phyloP scores from a whole-genome alignment of 495 filamentous ascomycete species.

The Talaromyces proteolyticus region DNA sequence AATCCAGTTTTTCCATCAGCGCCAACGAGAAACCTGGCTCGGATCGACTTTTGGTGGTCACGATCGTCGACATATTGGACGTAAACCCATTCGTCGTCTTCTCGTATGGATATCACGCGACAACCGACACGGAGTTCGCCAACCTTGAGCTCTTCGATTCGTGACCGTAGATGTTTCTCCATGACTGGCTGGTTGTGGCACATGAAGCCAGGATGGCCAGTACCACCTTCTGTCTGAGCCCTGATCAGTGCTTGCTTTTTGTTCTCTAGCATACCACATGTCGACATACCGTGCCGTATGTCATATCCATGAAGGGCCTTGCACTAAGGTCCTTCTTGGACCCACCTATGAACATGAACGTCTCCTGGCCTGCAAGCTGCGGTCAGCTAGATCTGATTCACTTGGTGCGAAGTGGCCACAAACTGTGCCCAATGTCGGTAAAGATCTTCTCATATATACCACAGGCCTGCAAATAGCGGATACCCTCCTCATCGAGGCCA shows the following conservation, averaged over 20 bases:
- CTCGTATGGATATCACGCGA: not conserved
- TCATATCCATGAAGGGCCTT: no score
- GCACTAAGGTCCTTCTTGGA: no score
- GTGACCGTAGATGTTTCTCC: not conserved
- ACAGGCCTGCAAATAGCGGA: not conserved
- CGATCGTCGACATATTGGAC: constrained; percentile 20
- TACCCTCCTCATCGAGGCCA: not conserved
- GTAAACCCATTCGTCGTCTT: constrained; percentile 14
- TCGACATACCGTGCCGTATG: no score
- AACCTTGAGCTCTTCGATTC: not conserved
- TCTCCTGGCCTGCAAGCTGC: not conserved
- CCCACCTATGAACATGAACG: no score
- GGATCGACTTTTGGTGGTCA: constrained; percentile 12
- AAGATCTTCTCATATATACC: not conserved
- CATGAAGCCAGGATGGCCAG: not conserved
- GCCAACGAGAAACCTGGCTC: constrained; percentile 26
- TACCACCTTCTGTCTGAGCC: not conserved
- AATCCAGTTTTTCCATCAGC: constrained; percentile 41
- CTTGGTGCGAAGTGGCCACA: no score
- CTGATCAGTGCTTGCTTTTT: not conserved
- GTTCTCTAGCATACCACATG: no score
- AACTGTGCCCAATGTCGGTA: not conserved
- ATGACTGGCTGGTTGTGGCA: not conserved
- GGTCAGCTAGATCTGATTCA: no score
- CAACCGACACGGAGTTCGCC: not conserved